These are phyloP conservation scores for Agaricus subrufescens DNA, from an alignment of 768 basidiomycete genomes.

Conservation along the genomic window DNA sequence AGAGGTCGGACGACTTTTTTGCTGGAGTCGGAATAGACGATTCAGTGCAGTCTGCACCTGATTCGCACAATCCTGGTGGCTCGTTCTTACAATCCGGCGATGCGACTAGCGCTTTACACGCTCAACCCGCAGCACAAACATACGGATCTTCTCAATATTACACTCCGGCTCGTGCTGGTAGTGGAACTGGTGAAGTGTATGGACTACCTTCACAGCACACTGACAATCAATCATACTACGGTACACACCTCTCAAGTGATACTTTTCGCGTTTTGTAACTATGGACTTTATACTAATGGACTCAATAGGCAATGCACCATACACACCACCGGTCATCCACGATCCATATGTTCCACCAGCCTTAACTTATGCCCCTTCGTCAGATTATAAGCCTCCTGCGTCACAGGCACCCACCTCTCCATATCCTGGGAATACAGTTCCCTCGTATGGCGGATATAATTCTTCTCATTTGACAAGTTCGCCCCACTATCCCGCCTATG, in stretches of 20 bases:
- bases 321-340: conserved; percentile 8
- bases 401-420: not conserved
- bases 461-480: conserved; percentile 4
- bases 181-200: not conserved
- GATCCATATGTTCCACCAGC: conserved; percentile 31
- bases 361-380: conserved; percentile 17
- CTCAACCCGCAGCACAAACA: not conserved
- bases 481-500: not conserved
- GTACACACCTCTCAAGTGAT: not conserved
- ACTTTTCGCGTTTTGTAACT: not conserved
- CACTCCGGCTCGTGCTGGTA: not conserved
- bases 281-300: not conserved
- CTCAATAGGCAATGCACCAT: not conserved
- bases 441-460: conserved; percentile 13
- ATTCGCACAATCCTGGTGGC: not conserved
- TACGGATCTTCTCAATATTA: not conserved
- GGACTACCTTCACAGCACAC: not conserved
- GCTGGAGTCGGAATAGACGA: not conserved
- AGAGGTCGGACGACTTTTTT: conserved; percentile 8
- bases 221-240: not conserved
- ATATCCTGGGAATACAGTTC: not conserved
- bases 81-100: not conserved
- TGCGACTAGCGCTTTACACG: not conserved
- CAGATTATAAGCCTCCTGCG: not conserved
- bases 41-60: not conserved